Conservation (phyloP, 1,284 basidiomycete species). For the Moesziomyces sp. region DNA sequence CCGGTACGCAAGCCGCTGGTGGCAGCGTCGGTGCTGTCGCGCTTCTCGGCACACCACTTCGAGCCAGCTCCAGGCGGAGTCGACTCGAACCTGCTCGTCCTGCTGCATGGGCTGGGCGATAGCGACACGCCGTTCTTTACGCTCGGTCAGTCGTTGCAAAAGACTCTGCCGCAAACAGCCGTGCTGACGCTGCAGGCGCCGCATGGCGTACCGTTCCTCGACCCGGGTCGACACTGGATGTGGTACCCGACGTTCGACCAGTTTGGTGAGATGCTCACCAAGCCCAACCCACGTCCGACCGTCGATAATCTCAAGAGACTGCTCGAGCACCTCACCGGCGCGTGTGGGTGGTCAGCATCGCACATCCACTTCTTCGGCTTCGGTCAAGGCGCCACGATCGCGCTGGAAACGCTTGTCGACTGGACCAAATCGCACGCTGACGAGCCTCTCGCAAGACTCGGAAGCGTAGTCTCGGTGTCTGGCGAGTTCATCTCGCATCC, state of each 20-base stretch:
- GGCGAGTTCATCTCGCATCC: conserved; percentile 48
- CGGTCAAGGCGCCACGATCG: conserved; percentile 85
- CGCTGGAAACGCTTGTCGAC: conserved; percentile 75
- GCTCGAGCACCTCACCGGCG: conserved; percentile 73
- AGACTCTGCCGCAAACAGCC: conserved; percentile 82
- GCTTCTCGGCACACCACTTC: conserved; percentile 69
- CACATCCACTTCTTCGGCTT: conserved; percentile 88
- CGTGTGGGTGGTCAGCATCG: conserved; percentile 75
- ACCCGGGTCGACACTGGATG: conserved; percentile 71
- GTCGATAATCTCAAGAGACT: conserved; percentile 73
- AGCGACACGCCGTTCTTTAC: conserved; percentile 80
- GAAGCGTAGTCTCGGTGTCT: conserved; percentile 41
- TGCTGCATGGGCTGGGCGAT: conserved; percentile 89
- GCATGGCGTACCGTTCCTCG: conserved; percentile 82
- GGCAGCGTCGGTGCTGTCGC: not conserved
- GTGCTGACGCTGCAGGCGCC: conserved; percentile 82
- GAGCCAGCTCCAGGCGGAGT: conserved; percentile 79
- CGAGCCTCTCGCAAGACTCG: conserved; percentile 1
- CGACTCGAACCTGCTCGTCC: conserved; percentile 85
- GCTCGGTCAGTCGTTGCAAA: conserved; percentile 77
- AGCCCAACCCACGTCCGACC: conserved; percentile 78
- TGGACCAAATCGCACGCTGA: conserved; percentile 70
- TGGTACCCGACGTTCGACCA: conserved; percentile 88
- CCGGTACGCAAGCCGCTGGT: conserved; percentile 9
- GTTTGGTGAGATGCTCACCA: conserved; percentile 75